phyloP scores from a whole-genome alignment of 495 filamentous ascomycete species.

The Neurospora pannonica region DNA sequence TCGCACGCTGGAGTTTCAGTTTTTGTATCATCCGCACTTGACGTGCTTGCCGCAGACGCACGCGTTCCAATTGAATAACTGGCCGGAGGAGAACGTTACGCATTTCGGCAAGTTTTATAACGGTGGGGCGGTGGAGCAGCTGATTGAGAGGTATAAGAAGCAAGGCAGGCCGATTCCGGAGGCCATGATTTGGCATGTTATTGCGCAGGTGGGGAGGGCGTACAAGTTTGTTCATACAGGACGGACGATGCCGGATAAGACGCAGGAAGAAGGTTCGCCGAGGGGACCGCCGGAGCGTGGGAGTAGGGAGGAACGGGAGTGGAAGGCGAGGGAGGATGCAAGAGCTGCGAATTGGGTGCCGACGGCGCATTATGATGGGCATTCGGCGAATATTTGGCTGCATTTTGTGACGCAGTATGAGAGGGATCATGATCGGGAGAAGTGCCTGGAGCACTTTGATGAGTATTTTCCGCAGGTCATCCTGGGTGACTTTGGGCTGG shows the following conservation, averaged over 20 bases:
- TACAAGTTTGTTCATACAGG: slow-evolving; percentile 8
- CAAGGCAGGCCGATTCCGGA: background rate
- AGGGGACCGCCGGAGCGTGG: background rate
- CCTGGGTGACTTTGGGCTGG: background rate
- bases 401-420: slow-evolving; percentile 11
- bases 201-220: slow-evolving; percentile 6
- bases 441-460: background rate
- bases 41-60: slow-evolving; percentile 1
- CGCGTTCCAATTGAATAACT: slow-evolving; percentile 1
- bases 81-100: background rate
- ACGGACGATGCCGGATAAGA: background rate
- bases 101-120: slow-evolving; percentile 15
- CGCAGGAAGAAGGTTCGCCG: background rate
- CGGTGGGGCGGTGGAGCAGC: background rate
- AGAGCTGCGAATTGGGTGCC: background rate
- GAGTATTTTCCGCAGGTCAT: slow-evolving; percentile 4
- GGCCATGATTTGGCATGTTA: slow-evolving; percentile 13
- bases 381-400: slow-evolving; percentile 3
- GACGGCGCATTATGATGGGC: background rate
- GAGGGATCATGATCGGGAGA: background rate
- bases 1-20: background rate
- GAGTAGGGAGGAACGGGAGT: background rate
- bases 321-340: background rate
- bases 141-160: background rate
- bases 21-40: background rate